A percentile compares a stretch with the other conserved stretches of the same genome.
Conservation (phyloP, 73 alveolate species). For the Breviolum minutum region DNA sequence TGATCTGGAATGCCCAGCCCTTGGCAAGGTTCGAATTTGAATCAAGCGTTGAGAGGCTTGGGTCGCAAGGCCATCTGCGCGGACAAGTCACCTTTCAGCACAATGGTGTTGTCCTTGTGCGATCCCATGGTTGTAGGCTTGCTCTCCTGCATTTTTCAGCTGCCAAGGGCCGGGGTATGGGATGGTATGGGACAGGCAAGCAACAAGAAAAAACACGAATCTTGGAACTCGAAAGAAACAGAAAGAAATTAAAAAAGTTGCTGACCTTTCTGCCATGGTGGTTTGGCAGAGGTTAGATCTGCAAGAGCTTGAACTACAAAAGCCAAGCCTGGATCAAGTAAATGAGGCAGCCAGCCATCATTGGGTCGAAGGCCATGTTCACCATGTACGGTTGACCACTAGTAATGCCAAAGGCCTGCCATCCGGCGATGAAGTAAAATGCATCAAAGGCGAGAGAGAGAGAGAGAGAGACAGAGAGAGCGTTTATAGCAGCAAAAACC, state of each 20-base stretch:
- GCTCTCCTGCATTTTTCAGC: background rate
- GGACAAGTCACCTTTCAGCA: slow-evolving; percentile 53
- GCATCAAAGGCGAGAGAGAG: background rate
- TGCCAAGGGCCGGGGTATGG: background rate
- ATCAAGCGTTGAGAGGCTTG: background rate
- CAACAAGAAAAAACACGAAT: background rate
- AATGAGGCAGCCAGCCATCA: slow-evolving; percentile 83
- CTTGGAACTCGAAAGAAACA: too few species aligned
- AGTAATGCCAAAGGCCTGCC: slow-evolving; percentile 83
- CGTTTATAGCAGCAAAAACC: too few species aligned
- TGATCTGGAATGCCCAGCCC: slow-evolving; percentile 67
- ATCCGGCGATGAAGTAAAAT: background rate
- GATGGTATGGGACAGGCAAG: background rate
- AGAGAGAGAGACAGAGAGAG: too few species aligned
- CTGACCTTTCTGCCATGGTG: too few species aligned
- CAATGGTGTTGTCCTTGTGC: slow-evolving; percentile 86
- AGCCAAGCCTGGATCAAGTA: slow-evolving; percentile 72
- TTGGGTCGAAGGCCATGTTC: slow-evolving; percentile 93
- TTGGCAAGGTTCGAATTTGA: background rate
- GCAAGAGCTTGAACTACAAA: background rate
- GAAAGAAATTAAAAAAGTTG: too few species aligned
- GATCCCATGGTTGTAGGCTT: slow-evolving; percentile 84
- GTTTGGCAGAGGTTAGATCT: too few species aligned
- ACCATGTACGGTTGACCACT: slow-evolving; percentile 91
- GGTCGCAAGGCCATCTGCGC: background rate